Base-by-base conservation (phyloP, 805 yeast species). In the Ascoidea rubescens region DNA sequence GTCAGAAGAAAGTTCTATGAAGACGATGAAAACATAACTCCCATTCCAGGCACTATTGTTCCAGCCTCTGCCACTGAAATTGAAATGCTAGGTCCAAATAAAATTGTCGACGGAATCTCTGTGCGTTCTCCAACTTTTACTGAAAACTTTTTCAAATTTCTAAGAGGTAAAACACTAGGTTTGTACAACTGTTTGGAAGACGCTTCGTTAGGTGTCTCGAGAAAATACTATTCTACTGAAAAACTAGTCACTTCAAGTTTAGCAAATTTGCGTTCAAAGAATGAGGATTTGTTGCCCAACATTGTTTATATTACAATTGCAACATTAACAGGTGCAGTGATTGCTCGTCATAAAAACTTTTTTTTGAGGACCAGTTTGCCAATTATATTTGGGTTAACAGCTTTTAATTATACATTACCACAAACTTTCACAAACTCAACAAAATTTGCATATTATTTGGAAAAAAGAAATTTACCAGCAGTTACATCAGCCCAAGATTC, bases 381-480 rank as follows among this genome's bases (percentile, higher is more conserved):
- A 1, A 52, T 81, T 2, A 67, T 70, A 0, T 72, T 83, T 51
- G 93, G 90, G 12, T 55, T 75, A 32, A 74, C 69, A 5, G 79
- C 91, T 0, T 86, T 88, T 68, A 77, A 71, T 54, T 73, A 77
- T 63, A 81, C 85, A 59, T 72, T 87, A 59, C 96, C 96, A 16
- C 67, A 73, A 50, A 88, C 96, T 0, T 86, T 77, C 59, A 60
- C 61, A 46, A 86, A 84, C 64, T 78, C 87, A 6, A 67, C 75
- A 12, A 64, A 68, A 5, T 78, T 81, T 59, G 67, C 75, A 3
- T 80, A 87, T 79, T 67, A 69, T 52, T 70, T 78, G 55, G 93
- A 88, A 64, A 67, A 78, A 62, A 66, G 73, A 31, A 70, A 73
- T 52, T 65, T 82, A 47, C 95, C 95, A 5, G 71, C 70, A 45